Evolutionary conservation across 2,329 filamentous ascomycete species (phyloP), one percentile per base, ranked within the genome.

Genomic region (Phyllosticta citribraziliensis): DNA sequence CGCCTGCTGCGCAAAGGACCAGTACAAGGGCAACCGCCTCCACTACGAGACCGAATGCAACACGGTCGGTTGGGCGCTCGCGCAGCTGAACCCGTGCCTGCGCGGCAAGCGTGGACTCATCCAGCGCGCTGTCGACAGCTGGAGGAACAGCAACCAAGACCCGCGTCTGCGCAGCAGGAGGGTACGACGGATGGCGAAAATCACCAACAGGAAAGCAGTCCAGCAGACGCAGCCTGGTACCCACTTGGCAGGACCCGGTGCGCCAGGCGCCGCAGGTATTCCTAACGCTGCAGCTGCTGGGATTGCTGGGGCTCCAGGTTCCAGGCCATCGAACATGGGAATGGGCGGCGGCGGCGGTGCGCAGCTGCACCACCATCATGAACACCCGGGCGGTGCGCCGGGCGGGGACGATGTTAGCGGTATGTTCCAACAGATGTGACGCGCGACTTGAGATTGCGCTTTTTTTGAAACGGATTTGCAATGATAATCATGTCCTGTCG

Each of bases 41-140:
- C 89, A 94, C 67, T 99, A 99, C 75, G 94, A 99, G 79, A 97
- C 91, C 17, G 94, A 99, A 77, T 99, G 94, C 82, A 99, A 99
- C 77, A 91, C 91, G 0, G 94, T 99, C n/a, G 94, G 94, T n/a
- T 99, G 94, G 94, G 93, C 93, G 12, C 78, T 99, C 66, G 94
- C 94, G 2, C 88, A 97, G 71, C 79, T 99, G 59, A 99, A 99
- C 74, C 87, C 91, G 8, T 88, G 89, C 62, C 82, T 97, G 63
- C 86, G 93, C 65, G 93, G 93, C 67, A 97, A 97, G 81, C 85
- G 94, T 67, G 94, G 94, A 8, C 81, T 99, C 63, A 99, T 99
- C 67, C 94, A 99, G 78, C 84, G 94, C 66, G 94, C 94, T 1
- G 94, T 99, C 53, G 94, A 99, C 76, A 97, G 92, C 78, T 97